Evolutionary conservation across 176 grass and related monocot genomes (phyloP).

Genomic region (Olyra latifolia): DNA sequence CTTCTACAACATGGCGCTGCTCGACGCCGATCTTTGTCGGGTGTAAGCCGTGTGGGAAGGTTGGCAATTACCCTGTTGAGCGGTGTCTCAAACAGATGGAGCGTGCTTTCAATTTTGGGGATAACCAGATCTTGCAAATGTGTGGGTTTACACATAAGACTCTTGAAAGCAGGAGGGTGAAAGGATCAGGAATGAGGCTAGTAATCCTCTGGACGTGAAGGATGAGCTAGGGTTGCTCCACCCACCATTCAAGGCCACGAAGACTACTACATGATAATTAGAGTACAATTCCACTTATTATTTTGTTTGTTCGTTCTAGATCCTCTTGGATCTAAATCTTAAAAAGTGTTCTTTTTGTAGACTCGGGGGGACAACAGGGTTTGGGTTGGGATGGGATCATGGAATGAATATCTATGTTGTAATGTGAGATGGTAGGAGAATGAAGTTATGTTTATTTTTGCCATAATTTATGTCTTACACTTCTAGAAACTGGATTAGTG

Average conservation of each 20-base stretch:
- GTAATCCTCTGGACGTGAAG: constrained; percentile 65
- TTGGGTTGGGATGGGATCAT: constrained; percentile 26
- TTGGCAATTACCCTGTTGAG: constrained; percentile 93
- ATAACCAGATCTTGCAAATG: constrained; percentile 99
- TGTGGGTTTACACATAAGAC: constrained; percentile 93
- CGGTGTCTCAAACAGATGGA: constrained; percentile 99
- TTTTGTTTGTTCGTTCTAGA: constrained; percentile 60
- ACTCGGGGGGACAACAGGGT: constrained; percentile 20
- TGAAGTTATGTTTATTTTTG: constrained; percentile 39
- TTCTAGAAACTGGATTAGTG: constrained; percentile 30
- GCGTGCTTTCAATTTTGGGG: constrained; percentile 93
- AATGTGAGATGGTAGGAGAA: constrained; percentile 47
- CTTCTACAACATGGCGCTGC: constrained; percentile 96
- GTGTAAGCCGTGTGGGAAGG: constrained; percentile 94
- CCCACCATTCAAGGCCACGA: constrained; percentile 74
- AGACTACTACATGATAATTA: constrained; percentile 55
- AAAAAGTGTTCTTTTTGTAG: constrained; percentile 53
- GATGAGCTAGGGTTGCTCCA: constrained; percentile 95
- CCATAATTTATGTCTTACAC: constrained; percentile 38
- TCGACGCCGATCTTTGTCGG: constrained; percentile 98
- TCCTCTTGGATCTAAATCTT: constrained; percentile 53
- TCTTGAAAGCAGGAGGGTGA: constrained; percentile 77
- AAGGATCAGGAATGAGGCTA: constrained; percentile 93
- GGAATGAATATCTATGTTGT: constrained; percentile 51
- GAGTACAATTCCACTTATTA: constrained; percentile 49